Percentiles rank a stretch among this genome's conserved stretches.
Evolutionary conservation across 2,329 filamentous ascomycete species (phyloP).

Genomic region (Cylindrodendrum hubeiense): DNA sequence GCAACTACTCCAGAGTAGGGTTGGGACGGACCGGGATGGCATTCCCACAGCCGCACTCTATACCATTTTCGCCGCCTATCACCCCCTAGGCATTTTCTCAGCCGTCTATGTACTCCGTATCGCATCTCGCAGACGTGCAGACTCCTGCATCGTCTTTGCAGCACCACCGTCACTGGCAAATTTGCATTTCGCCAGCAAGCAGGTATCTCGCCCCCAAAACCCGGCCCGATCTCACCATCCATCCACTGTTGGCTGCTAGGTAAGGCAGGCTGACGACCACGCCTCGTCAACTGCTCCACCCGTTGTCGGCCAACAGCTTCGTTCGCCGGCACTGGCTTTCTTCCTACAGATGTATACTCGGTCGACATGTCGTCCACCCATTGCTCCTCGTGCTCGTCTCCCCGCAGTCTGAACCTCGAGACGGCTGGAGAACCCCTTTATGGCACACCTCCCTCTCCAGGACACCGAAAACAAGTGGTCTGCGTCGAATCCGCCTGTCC

Average conservation of each 20-base stretch:
- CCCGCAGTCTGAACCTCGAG: background rate
- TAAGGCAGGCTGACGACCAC: slow-evolving; percentile 17
- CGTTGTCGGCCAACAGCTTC: background rate
- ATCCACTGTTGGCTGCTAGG: background rate
- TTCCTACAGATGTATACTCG: background rate
- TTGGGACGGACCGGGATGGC: slow-evolving; percentile 6
- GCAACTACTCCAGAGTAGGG: background rate
- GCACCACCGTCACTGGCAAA: slow-evolving; percentile 1
- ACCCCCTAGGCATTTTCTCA: slow-evolving; percentile 1
- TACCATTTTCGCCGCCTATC: background rate
- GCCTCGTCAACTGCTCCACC: slow-evolving; percentile 14
- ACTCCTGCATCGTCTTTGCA: slow-evolving; percentile 3
- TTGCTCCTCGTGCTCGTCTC: background rate
- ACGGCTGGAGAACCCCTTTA: background rate
- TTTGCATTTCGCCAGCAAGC: background rate
- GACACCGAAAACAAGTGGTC: background rate
- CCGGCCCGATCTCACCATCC: slow-evolving; percentile 23
- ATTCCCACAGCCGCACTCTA: slow-evolving; percentile 18
- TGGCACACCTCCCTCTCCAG: background rate
- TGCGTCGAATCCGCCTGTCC: background rate
- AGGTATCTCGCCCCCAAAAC: slow-evolving; percentile 14
- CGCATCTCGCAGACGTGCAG: slow-evolving; percentile 7
- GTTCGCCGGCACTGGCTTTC: background rate
- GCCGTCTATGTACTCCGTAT: slow-evolving; percentile 20
- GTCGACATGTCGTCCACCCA: background rate